Percentiles rank a stretch among this genome's conserved stretches.
phyloP scores from a whole-genome alignment of 1,139 yeast genomes.

The Saccharomycopsis hybrid region DNA sequence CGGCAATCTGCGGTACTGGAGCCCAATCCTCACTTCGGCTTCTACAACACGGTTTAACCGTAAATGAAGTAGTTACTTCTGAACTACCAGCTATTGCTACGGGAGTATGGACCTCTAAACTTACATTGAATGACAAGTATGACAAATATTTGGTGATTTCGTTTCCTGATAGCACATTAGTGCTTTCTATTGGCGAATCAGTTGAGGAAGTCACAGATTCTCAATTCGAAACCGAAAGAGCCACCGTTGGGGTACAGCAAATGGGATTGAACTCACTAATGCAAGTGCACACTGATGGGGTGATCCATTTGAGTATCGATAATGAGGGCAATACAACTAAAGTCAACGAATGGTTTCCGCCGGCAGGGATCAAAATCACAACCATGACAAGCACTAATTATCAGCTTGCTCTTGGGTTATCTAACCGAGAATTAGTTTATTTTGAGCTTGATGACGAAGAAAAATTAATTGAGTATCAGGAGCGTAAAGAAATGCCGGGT shows the following conservation, averaged over 20 bases:
- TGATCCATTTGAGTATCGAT: slow-evolving; percentile 49
- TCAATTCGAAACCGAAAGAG: slow-evolving; percentile 46
- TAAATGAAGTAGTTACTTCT: slow-evolving; percentile 60
- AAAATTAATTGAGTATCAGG: slow-evolving; percentile 64
- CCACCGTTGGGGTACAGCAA: slow-evolving; percentile 66
- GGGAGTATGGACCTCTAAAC: slow-evolving; percentile 54
- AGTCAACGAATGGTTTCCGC: slow-evolving; percentile 73
- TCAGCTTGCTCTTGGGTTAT: slow-evolving; percentile 66
- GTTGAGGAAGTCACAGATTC: slow-evolving; percentile 73
- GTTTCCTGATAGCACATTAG: slow-evolving; percentile 62
- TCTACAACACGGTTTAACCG: slow-evolving; percentile 53
- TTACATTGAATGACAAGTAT: slow-evolving; percentile 36
- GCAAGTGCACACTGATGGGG: slow-evolving; percentile 71
- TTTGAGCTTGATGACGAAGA: slow-evolving; percentile 72
- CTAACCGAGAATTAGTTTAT: slow-evolving; percentile 71
- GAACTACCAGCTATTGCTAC: slow-evolving; percentile 64
- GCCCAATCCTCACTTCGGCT: slow-evolving; percentile 42
- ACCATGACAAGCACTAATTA: slow-evolving; percentile 55
- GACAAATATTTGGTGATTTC: slow-evolving; percentile 67
- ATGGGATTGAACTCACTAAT: slow-evolving; percentile 59
- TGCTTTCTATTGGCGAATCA: slow-evolving; percentile 70
- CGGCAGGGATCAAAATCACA: slow-evolving; percentile 63
- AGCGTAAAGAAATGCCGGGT: slow-evolving; percentile 49
- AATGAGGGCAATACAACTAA: slow-evolving; percentile 27
- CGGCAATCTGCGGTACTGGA: slow-evolving; percentile 22